Percentiles rank a stretch among this genome's conserved stretches.
Conservation (phyloP, 2,329 filamentous ascomycete genomes). For the Pyricularia sp. region DNA sequence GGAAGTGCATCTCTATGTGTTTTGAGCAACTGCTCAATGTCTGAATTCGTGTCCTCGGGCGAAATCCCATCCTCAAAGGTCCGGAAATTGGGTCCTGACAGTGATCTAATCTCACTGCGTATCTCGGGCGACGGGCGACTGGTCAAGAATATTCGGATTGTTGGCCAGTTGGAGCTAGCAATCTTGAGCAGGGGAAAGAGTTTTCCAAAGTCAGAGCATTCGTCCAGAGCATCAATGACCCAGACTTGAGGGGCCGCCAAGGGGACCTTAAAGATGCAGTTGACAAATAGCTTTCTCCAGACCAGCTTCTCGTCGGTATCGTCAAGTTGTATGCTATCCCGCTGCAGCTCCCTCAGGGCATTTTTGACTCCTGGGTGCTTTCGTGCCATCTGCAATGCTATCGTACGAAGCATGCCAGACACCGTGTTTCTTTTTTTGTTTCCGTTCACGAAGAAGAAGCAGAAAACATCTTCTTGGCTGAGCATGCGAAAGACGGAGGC, state of each 20-base stretch:
- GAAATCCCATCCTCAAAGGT: background rate
- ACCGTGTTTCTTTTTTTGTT: background rate
- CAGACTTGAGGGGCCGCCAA: conserved; percentile 12
- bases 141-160: conserved; percentile 3
- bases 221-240: conserved; percentile 19
- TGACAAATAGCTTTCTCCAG: conserved; percentile 15
- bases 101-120: background rate
- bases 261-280: conserved; percentile 12
- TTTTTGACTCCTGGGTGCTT: conserved; percentile 8
- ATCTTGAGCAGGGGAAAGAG: conserved; percentile 2
- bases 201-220: conserved; percentile 9
- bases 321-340: conserved; percentile 9
- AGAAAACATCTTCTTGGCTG: background rate
- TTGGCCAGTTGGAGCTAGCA: background rate
- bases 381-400: conserved; percentile 22
- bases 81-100: background rate
- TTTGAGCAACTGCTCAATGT: conserved; percentile 6
- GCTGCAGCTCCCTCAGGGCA: conserved; percentile 10
- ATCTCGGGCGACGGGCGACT: background rate
- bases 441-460: background rate
- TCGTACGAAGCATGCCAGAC: conserved; percentile 10
- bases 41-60: conserved; percentile 10
- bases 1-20: background rate
- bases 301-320: conserved; percentile 12
- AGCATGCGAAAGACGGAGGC: background rate